Percentiles rank a stretch among this genome's conserved stretches.
These are phyloP conservation scores for Eucalyptus urophylla DNA, from an alignment of 345 rosid species.

Conservation along the genomic window DNA sequence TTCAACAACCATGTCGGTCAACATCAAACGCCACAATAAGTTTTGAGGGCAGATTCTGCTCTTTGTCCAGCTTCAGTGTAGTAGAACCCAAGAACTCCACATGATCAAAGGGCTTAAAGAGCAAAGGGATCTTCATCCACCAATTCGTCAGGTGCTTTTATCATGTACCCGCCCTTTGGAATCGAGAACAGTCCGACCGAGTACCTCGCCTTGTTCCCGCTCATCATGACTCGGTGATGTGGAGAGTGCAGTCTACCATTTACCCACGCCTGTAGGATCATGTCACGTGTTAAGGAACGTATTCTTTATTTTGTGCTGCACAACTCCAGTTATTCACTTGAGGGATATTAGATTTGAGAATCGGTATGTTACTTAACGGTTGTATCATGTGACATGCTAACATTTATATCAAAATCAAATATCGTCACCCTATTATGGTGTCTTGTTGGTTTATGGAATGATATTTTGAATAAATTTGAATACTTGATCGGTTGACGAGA, in stretches of 20 bases:
- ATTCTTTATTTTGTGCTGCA: background rate
- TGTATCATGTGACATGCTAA: background rate
- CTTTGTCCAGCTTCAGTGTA: slow-evolving; percentile 30
- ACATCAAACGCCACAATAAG: slow-evolving; percentile 33
- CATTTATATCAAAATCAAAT: background rate
- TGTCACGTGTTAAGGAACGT: background rate
- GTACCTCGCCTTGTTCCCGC: slow-evolving; percentile 41
- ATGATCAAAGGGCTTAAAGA: slow-evolving; percentile 53
- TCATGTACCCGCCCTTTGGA: slow-evolving; percentile 26
- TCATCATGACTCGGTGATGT: slow-evolving; percentile 62
- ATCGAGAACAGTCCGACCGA: slow-evolving; percentile 45
- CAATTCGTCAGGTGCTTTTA: slow-evolving; percentile 41
- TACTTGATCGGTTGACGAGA: background rate
- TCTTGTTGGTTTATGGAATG: background rate
- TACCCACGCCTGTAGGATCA: slow-evolving; percentile 35
- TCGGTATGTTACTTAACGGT: background rate
- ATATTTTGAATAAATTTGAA: background rate
- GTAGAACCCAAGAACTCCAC: slow-evolving; percentile 26
- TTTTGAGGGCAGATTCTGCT: slow-evolving; percentile 17
- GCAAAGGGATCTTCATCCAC: slow-evolving; percentile 34
- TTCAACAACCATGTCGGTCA: background rate
- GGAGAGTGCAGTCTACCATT: slow-evolving; percentile 57
- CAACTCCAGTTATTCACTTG: background rate
- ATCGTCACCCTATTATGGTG: too few species aligned
- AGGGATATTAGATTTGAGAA: background rate